Base-by-base conservation (phyloP, 257 asterid genomes). In the Schizonepeta tenuifolia region DNA sequence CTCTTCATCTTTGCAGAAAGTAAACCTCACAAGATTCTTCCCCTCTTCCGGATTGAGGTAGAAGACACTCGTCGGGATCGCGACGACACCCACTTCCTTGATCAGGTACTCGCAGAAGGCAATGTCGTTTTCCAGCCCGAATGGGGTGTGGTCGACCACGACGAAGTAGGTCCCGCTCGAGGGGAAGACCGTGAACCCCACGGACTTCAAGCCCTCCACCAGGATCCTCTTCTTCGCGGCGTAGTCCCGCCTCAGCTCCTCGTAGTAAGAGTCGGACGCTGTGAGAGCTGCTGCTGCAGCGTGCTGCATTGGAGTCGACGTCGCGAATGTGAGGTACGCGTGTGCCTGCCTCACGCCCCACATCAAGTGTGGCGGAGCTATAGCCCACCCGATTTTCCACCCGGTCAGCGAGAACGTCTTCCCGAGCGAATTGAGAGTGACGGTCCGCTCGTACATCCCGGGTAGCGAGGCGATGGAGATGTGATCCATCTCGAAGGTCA, bases 331-430 rank as follows among this genome's bases (percentile, higher is more conserved):
- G 53, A 94, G 89, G 78, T 53, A 94, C 3, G 99, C 81, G 55
- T 94, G 99, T 0, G 98, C 99, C 72, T 89, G 98, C 65, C 97
- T 86, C 44, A 94, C 80, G 6, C 99, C 99, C 99, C 99, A 94
- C 0, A 92, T 86, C 81, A 94, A 74, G 69, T 91, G 97, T 7
- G 95, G 89, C 0, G 99, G 98, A 21, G 97, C 99, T 43, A 94
- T 85, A 0, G 99, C 96, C 99, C 99, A 94, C 9, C 99, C 99
- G 12, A 91, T 89, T 70, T 94, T 94, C 99, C 99, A 94, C 64
- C 99, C 99, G 0, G 99, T 94, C 21, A 94, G 76, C 0, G 99
- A 94, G 69, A 94, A 94, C 0, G 99, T 94, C 92, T 94, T 94
- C 78, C 98, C 99, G 72, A 94, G 68, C 21, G 99, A 94, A 70